Conservation (phyloP, 345 rosid genomes). For the Brassica carinata region DNA sequence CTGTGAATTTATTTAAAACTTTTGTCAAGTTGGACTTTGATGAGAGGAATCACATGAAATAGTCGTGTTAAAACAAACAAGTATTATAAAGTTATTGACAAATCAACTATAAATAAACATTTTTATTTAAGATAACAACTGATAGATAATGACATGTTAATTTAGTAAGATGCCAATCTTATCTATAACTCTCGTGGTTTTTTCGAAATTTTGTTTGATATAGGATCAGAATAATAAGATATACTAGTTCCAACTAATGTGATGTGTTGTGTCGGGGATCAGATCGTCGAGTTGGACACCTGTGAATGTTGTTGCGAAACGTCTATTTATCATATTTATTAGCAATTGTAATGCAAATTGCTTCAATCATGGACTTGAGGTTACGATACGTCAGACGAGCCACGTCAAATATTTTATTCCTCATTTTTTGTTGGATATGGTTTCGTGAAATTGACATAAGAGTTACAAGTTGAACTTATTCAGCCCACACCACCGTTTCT, state of each 20-base stretch:
- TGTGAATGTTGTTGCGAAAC: conserved; percentile 16
- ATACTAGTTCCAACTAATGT: background rate
- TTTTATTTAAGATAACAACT: background rate
- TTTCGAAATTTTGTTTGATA: background rate
- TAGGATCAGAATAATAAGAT: background rate
- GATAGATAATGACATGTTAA: background rate
- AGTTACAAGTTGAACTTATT: background rate
- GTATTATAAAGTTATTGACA: background rate
- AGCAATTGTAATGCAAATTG: background rate
- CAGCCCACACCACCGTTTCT: background rate
- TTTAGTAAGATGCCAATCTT: background rate
- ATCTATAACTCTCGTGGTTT: background rate
- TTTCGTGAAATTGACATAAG: background rate
- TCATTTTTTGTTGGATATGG: background rate
- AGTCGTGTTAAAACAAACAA: background rate
- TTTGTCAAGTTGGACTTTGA: background rate
- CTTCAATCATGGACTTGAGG: conserved; percentile 4
- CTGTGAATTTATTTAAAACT: background rate
- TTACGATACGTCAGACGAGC: background rate
- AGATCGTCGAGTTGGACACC: conserved; percentile 1
- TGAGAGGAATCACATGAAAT: background rate
- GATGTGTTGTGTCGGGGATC: conserved; percentile 10
- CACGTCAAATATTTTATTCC: background rate
- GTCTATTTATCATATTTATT: background rate
- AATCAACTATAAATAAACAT: background rate